These are phyloP conservation scores for Penicillium egyptiacum DNA, from an alignment of 495 filamentous ascomycete genomes.

Conservation along the genomic window DNA sequence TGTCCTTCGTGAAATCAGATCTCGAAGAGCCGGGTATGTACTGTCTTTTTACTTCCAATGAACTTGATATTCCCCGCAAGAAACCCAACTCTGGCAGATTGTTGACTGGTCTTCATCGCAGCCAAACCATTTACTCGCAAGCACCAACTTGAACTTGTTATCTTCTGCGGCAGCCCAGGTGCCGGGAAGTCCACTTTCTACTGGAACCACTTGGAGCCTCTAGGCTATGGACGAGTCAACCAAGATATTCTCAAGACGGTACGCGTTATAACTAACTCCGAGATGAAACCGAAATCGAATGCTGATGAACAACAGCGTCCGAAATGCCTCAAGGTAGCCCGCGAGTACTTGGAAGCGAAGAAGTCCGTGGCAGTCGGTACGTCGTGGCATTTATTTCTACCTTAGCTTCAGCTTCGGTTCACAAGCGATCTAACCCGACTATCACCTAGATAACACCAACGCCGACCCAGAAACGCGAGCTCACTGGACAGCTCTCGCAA, in stretches of 20 bases:
- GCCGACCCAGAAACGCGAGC: conserved; percentile 71
- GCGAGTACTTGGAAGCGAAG: conserved; percentile 59
- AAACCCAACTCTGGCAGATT: not conserved
- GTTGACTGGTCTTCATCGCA: not conserved
- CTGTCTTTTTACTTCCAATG: not conserved
- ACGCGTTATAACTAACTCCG: conserved; percentile 24
- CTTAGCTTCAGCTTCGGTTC: not conserved
- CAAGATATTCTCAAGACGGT: conserved; percentile 87
- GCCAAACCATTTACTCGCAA: conserved; percentile 55
- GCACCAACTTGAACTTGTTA: conserved; percentile 69
- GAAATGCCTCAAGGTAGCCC: conserved; percentile 80
- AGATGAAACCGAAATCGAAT: not conserved
- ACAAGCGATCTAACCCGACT: conserved; percentile 8
- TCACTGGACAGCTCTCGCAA: conserved; percentile 73
- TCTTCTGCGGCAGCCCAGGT: conserved; percentile 86
- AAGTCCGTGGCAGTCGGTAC: conserved; percentile 73
- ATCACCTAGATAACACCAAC: conserved; percentile 82
- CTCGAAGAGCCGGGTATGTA: conserved; percentile 35
- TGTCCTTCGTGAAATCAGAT: conserved; percentile 47
- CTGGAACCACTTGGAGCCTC: conserved; percentile 71
- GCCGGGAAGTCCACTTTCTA: conserved; percentile 92
- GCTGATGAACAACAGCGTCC: conserved; percentile 52
- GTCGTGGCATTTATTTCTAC: conserved; percentile 26
- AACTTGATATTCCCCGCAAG: not conserved
- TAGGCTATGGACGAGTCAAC: conserved; percentile 83